phyloP scores from a whole-genome alignment of 2,329 filamentous ascomycete genomes.

The Cordyceps javanica region DNA sequence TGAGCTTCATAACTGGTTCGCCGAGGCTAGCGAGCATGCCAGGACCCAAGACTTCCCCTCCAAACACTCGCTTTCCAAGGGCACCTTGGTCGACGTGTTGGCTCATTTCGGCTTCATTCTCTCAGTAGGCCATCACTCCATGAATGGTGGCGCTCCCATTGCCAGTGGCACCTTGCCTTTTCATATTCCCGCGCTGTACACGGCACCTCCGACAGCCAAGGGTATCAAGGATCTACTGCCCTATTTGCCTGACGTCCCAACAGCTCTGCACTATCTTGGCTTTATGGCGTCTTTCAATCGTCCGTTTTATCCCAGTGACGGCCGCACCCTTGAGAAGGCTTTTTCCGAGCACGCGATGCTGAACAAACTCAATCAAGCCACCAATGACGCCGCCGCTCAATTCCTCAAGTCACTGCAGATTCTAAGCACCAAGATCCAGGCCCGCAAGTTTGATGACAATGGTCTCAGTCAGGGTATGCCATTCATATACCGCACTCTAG shows the following conservation, averaged over 20 bases:
- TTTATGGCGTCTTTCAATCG: slow-evolving; percentile 35
- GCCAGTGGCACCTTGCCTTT: slow-evolving; percentile 34
- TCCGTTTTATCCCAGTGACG: slow-evolving; percentile 28
- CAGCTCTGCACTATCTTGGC: slow-evolving; percentile 30
- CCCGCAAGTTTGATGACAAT: slow-evolving; percentile 32
- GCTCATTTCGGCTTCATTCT: slow-evolving; percentile 28
- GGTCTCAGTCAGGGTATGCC: slow-evolving; percentile 42
- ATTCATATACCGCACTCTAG: slow-evolving; percentile 32
- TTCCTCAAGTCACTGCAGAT: slow-evolving; percentile 32
- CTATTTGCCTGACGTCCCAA: slow-evolving; percentile 27
- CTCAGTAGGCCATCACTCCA: slow-evolving; percentile 30
- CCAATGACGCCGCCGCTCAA: slow-evolving; percentile 25
- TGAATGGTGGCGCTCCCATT: slow-evolving; percentile 37
- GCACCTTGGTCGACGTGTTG: slow-evolving; percentile 33
- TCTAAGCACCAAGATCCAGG: slow-evolving; percentile 31
- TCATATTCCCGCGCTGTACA: slow-evolving; percentile 35
- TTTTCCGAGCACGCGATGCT: slow-evolving; percentile 33
- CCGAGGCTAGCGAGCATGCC: slow-evolving; percentile 32
- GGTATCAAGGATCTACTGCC: slow-evolving; percentile 28
- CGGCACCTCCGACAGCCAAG: slow-evolving; percentile 32
- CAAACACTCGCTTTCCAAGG: slow-evolving; percentile 17
- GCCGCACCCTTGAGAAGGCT: slow-evolving; percentile 34
- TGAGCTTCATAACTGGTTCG: slow-evolving; percentile 39
- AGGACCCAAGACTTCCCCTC: slow-evolving; percentile 36
- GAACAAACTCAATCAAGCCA: slow-evolving; percentile 24